Evolutionary conservation across 768 basidiomycete species (phyloP).

Genomic region (Mycena epipterygia): DNA sequence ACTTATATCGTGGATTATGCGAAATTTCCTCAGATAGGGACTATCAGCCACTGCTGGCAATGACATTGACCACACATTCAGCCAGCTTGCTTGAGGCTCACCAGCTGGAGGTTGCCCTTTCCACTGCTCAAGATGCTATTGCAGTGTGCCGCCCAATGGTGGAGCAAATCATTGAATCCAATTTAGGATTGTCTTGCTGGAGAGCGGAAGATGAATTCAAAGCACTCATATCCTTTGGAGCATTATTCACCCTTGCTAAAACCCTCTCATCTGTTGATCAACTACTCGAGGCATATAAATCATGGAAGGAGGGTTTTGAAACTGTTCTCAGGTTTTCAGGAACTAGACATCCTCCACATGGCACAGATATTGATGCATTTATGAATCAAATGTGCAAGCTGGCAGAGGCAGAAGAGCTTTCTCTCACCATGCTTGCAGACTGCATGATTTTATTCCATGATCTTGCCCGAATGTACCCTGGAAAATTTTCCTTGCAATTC

Average conservation of each 20-base stretch:
- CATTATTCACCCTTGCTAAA: background rate
- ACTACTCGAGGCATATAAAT: background rate
- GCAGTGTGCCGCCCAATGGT: background rate
- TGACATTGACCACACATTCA: background rate
- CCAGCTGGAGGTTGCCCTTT: background rate
- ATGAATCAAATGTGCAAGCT: constrained; percentile 7
- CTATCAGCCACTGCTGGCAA: background rate
- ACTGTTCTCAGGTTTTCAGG: background rate
- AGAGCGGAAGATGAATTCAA: background rate
- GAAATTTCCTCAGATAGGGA: background rate
- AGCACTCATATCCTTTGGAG: background rate
- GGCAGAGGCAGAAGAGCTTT: background rate
- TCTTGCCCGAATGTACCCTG: background rate
- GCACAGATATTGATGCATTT: background rate
- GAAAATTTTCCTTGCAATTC: background rate
- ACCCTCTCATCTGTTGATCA: background rate
- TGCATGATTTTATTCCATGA: background rate
- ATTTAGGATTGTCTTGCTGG: background rate
- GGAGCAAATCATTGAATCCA: background rate
- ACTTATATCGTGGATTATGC: background rate
- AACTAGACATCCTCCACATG: background rate
- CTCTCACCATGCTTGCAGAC: background rate
- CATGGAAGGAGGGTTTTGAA: background rate
- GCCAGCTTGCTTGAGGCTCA: background rate
- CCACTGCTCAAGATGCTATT: background rate